phyloP scores from a whole-genome alignment of 2,329 filamentous ascomycete genomes.

The Aureobasidium sp. region DNA sequence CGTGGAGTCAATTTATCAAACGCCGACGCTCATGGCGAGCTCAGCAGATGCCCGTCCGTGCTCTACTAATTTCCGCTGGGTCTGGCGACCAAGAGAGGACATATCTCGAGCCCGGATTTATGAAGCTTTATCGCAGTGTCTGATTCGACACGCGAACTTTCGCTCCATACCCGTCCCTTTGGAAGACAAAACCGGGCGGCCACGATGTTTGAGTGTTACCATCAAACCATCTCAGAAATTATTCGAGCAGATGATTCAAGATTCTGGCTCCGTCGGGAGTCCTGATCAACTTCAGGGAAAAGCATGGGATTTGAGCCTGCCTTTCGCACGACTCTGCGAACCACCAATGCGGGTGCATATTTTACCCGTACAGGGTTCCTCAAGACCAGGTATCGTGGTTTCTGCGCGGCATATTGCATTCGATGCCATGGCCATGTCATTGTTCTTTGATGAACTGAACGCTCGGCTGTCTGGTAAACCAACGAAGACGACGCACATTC shows the following conservation, averaged over 20 bases:
- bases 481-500: not conserved
- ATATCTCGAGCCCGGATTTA: not conserved
- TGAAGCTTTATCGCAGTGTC: not conserved
- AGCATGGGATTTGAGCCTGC: not conserved
- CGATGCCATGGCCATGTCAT: not conserved
- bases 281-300: not conserved
- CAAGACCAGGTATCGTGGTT: not conserved
- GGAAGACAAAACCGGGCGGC: not conserved
- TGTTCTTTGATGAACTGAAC: not conserved
- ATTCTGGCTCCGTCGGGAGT: not conserved
- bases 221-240: not conserved
- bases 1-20: not conserved
- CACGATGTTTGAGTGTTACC: not conserved
- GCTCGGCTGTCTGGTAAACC: not conserved
- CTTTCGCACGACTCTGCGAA: not conserved
- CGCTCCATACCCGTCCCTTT: not conserved
- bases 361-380: not conserved
- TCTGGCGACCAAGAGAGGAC: not conserved
- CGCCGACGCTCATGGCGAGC: not conserved
- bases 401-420: not conserved
- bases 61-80: not conserved
- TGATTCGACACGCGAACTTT: not conserved
- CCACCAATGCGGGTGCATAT: not conserved
- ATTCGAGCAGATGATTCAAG: not conserved
- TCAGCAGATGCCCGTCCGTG: too few relatives aligned